Conservation (phyloP, 2,329 filamentous ascomycete genomes). For the Verruconis gallopava region DNA sequence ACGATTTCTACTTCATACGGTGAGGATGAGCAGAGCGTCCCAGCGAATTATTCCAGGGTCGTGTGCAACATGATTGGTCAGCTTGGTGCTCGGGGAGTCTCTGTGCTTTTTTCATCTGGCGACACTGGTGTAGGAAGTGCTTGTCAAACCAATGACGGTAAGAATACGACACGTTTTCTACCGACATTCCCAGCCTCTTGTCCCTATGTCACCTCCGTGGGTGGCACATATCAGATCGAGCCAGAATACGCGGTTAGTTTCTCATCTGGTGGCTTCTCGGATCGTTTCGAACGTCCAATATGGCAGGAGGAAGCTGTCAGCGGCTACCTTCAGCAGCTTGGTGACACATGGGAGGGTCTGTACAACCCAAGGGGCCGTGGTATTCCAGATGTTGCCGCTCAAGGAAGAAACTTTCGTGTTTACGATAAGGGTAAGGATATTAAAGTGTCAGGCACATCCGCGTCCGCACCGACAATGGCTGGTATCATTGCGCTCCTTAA, state of each 20-base stretch:
- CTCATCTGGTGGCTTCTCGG: constrained; percentile 26
- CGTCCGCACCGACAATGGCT: constrained; percentile 35
- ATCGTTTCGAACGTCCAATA: constrained; percentile 23
- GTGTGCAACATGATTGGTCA: constrained; percentile 29
- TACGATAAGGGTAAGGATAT: constrained; percentile 4
- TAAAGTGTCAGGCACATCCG: constrained; percentile 5
- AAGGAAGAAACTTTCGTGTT: constrained; percentile 7
- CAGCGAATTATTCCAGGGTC: constrained; percentile 22
- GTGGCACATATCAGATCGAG: constrained; percentile 12
- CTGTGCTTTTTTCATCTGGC: constrained; percentile 27
- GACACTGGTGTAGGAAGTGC: constrained; percentile 29
- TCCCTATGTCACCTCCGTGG: constrained; percentile 35
- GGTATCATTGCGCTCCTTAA: constrained; percentile 45
- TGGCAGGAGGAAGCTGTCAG: constrained; percentile 6
- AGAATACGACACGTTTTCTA: constrained; percentile 29
- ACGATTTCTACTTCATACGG: constrained; percentile 28
- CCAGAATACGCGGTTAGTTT: constrained; percentile 17
- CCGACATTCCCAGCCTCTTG: constrained; percentile 35
- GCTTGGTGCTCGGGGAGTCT: constrained; percentile 27
- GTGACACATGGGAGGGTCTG: constrained; percentile 18
- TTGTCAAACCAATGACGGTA: constrained; percentile 34
- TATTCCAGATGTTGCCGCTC: constrained; percentile 11
- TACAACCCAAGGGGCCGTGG: constrained; percentile 10
- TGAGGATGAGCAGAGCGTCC: constrained; percentile 28
- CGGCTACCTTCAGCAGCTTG: constrained; percentile 2